These are phyloP conservation scores for Calonectria honghensis DNA, from an alignment of 2,329 filamentous ascomycete species.

Conservation along the genomic window DNA sequence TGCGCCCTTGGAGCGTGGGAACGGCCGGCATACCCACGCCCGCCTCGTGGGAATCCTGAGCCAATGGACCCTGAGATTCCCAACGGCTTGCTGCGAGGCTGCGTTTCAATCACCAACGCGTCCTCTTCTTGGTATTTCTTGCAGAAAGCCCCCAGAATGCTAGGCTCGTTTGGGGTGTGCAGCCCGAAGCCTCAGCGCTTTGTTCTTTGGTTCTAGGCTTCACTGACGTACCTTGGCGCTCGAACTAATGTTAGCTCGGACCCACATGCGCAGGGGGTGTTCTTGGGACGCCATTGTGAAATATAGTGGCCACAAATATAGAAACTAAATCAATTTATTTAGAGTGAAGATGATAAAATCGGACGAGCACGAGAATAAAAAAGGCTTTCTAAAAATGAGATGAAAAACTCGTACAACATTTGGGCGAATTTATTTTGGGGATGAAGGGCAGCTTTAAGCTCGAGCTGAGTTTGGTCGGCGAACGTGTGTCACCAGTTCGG, in stretches of 20 bases:
- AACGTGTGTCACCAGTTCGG: not conserved
- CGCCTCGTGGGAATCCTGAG: not conserved
- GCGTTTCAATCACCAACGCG: not conserved
- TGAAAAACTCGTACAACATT: not conserved
- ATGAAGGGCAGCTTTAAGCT: not conserved
- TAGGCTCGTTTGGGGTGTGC: not conserved
- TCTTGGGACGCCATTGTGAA: not conserved
- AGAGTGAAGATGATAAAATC: not conserved
- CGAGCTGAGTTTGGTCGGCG: not conserved
- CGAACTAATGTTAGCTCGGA: not conserved
- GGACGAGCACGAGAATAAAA: not conserved
- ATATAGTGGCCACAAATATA: not conserved
- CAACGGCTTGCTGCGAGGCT: not conserved
- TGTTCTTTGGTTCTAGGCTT: not conserved
- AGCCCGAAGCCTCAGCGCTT: not conserved
- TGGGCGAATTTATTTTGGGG: not conserved
- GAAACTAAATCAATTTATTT: not conserved
- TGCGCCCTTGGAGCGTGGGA: not conserved
- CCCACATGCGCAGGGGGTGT: not conserved
- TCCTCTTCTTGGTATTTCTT: not conserved
- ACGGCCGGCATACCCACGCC: not conserved
- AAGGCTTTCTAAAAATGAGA: not conserved
- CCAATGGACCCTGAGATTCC: not conserved
- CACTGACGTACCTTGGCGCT: not conserved
- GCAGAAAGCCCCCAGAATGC: not conserved